Evolutionary conservation across 2,329 filamentous ascomycete genomes (phyloP).

Genomic region (Trichophyton benhamiae): DNA sequence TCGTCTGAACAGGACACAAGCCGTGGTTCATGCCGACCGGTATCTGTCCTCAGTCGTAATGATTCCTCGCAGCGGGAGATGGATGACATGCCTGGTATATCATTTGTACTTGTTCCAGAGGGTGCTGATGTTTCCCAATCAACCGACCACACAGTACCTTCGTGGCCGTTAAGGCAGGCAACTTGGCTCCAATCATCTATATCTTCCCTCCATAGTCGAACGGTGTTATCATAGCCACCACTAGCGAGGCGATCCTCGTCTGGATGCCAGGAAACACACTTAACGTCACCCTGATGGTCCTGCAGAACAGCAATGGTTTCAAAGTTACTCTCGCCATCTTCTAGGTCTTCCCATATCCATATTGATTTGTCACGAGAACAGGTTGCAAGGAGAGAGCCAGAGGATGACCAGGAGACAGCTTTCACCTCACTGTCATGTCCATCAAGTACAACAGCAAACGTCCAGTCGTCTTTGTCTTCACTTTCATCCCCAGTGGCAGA

Average conservation of each 20-base stretch:
- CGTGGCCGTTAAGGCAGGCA: slow-evolving; percentile 65
- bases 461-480: slow-evolving; percentile 70
- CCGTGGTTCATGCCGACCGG: slow-evolving; percentile 35
- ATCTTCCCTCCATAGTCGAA: slow-evolving; percentile 81
- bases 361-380: slow-evolving; percentile 87
- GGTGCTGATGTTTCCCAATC: slow-evolving; percentile 43
- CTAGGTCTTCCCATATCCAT: slow-evolving; percentile 96
- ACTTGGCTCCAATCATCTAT: slow-evolving; percentile 90
- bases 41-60: neutral
- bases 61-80: slow-evolving; percentile 12
- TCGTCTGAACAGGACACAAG: slow-evolving; percentile 82
- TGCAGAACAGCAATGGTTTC: slow-evolving; percentile 91
- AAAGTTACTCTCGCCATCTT: slow-evolving; percentile 79
- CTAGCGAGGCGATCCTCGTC: slow-evolving; percentile 69
- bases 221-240: slow-evolving; percentile 87
- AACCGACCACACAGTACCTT: slow-evolving; percentile 79
- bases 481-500: slow-evolving; percentile 31
- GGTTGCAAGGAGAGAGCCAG: slow-evolving; percentile 74
- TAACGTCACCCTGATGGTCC: slow-evolving; percentile 92
- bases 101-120: neutral
- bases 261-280: slow-evolving; percentile 85
- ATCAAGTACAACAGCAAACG: slow-evolving; percentile 81
- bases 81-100: slow-evolving; percentile 11
- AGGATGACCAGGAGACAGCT: slow-evolving; percentile 48
- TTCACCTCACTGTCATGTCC: slow-evolving; percentile 96